phyloP scores from a whole-genome alignment of 306 rosid genomes.

The Elaeagnus macrophylla region DNA sequence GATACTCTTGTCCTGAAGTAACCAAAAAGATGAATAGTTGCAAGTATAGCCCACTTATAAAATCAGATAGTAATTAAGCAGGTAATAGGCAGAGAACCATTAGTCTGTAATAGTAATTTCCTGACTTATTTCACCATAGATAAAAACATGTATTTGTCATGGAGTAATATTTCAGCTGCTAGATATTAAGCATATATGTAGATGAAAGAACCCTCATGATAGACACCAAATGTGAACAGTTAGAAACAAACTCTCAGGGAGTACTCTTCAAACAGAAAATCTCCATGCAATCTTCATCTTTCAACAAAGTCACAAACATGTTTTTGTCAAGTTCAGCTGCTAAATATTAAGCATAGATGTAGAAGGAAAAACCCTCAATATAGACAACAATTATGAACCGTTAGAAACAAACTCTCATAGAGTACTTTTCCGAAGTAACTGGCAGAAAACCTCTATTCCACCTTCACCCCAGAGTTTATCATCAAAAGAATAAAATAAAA shows the following conservation, averaged over 20 bases:
- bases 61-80: neutral
- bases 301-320: too few species aligned
- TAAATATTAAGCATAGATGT: too few species aligned
- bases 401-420: too few species aligned
- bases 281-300: too few species aligned
- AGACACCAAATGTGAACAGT: too few species aligned
- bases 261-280: too few species aligned
- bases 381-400: too few species aligned
- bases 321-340: too few species aligned
- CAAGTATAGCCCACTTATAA: neutral
- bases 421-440: neutral
- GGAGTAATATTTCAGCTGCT: neutral
- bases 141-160: too few species aligned
- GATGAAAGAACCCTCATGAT: too few species aligned
- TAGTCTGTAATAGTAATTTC: neutral
- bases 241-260: neutral
- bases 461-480: neutral
- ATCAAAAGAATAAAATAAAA: constrained; percentile 2
- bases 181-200: neutral
- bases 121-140: neutral
- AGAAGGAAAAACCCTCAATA: too few species aligned
- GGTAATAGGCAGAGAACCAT: neutral
- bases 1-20: neutral
- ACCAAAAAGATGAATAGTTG: neutral
- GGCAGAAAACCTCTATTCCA: neutral